Conservation (phyloP, 2,329 filamentous ascomycete genomes). For the Fusarium sp. region DNA sequence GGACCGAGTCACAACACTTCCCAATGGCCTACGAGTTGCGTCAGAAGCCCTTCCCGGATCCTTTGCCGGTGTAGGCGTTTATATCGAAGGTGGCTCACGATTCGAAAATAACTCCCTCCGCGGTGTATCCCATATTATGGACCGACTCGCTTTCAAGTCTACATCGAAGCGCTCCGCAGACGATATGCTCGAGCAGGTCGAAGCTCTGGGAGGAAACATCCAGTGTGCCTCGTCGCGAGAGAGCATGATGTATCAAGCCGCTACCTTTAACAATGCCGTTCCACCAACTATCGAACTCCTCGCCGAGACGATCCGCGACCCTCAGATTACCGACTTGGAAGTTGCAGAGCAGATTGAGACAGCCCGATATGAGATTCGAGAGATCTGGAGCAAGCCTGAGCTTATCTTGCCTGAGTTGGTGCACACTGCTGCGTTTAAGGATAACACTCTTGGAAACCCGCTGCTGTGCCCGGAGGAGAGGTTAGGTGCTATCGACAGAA, state of each 20-base stretch:
- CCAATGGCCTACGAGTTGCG: slow-evolving; percentile 93
- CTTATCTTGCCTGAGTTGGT: slow-evolving; percentile 94
- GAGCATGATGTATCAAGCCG: slow-evolving; percentile 98
- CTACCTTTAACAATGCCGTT: slow-evolving; percentile 95
- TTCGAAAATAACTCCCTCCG: slow-evolving; percentile 88
- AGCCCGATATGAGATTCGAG: slow-evolving; percentile 92
- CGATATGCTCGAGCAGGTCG: slow-evolving; percentile 87
- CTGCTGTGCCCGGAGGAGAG: slow-evolving; percentile 90
- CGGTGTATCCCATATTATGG: slow-evolving; percentile 95
- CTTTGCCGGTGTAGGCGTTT: slow-evolving; percentile 94
- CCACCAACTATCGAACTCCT: slow-evolving; percentile 83
- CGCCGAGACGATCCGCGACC: slow-evolving; percentile 92
- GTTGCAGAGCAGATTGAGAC: slow-evolving; percentile 88
- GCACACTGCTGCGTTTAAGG: slow-evolving; percentile 94
- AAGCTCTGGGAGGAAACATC: slow-evolving; percentile 92
- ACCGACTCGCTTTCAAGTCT: slow-evolving; percentile 93
- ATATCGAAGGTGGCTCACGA: slow-evolving; percentile 93
- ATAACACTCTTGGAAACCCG: slow-evolving; percentile 95
- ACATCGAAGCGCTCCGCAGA: slow-evolving; percentile 79
- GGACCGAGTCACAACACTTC: slow-evolving; percentile 85
- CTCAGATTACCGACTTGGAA: slow-evolving; percentile 85
- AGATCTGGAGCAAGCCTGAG: slow-evolving; percentile 98
- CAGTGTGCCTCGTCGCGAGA: slow-evolving; percentile 96
- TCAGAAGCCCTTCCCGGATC: slow-evolving; percentile 94
- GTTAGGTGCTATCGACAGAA: slow-evolving; percentile 77